These are phyloP conservation scores for Ajuga chamaepitys DNA, from an alignment of 257 asterid species.

Conservation along the genomic window DNA sequence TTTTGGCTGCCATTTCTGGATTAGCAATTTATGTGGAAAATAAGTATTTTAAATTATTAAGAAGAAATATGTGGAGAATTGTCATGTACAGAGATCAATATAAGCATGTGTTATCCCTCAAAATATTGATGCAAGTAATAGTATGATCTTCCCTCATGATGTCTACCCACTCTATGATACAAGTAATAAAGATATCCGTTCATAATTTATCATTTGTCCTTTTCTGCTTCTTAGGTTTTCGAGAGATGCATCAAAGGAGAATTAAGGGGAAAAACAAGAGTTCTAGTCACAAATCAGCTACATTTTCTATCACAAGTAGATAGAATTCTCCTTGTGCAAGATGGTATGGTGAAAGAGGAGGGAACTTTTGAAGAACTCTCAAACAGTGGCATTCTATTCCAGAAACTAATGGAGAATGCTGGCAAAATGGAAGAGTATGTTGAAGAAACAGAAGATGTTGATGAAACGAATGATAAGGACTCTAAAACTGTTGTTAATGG, in stretches of 20 bases:
- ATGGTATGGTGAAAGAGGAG: conserved; percentile 92
- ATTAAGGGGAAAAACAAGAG: conserved; percentile 81
- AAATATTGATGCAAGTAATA: neutral
- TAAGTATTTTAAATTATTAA: neutral
- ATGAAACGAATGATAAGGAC: conserved; percentile 22
- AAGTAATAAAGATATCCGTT: neutral
- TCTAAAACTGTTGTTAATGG: conserved; percentile 47
- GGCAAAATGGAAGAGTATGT: conserved; percentile 93
- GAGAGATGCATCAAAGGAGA: conserved; percentile 88
- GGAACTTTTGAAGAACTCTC: conserved; percentile 97
- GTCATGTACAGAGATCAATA: neutral
- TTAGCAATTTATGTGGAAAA: neutral
- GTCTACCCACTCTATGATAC: neutral
- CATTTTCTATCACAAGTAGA: conserved; percentile 96
- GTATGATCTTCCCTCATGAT: neutral
- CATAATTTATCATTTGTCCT: conserved; percentile 1
- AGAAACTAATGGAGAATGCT: conserved; percentile 95
- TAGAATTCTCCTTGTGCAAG: conserved; percentile 85
- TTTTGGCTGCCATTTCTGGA: conserved; percentile 2
- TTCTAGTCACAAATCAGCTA: conserved; percentile 90
- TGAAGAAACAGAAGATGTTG: conserved; percentile 54
- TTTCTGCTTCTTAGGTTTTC: conserved; percentile 56
- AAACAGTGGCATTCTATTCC: conserved; percentile 62
- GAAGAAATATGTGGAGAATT: neutral
- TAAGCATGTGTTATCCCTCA: neutral